Evolutionary conservation across 495 filamentous ascomycete genomes (phyloP), one percentile per base, ranked within the genome.

Genomic region (Penicillium antarcticum): DNA sequence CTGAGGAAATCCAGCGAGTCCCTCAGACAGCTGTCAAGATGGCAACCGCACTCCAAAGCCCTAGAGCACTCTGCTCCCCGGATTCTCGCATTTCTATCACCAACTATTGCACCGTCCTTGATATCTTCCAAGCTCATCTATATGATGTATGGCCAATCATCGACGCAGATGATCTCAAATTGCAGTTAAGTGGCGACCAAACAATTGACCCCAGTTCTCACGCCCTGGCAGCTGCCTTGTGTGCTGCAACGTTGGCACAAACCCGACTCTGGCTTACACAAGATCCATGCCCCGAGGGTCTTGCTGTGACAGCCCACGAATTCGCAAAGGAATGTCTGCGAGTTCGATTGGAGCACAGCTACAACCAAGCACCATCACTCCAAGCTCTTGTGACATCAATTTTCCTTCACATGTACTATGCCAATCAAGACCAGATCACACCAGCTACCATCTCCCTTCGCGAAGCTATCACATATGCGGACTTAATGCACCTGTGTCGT

Each of bases 351-450:
- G 46, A 55, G 14, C n/a, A 45, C 18, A 35, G 45, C 35, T 24
- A 42, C 13, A 45, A 50, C 7, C 52, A 49, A 19, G 36, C 29
- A 14, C 45, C 51, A 29, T 47, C 42, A 9, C 29, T 58, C 8
- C 18, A 54, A 8, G 43, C 41, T 13, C 21, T 58, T 0, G 36
- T 55, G 1, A 55, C 56, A 26, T 58, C 56, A 0, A 24, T 58
- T 2, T 58, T 58, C 9, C 56, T 58, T 26, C 56, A 58, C 21
- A 58, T 58, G 52, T 58, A 51, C 37, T 55, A 58, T 35, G 56
- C 56, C 24, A 58, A 58, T 36, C 52, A 46, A 26, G 56, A 50
- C 17, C 56, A 58, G 19, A 44, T 55, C 8, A 55, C 46, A 19
- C 45, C 47, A 2, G 56, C 56, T 32, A 58, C 56, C 1, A 55